Evolutionary conservation across 1,284 basidiomycete genomes (phyloP).

Genomic region (Hypsizygus ulmarius): DNA sequence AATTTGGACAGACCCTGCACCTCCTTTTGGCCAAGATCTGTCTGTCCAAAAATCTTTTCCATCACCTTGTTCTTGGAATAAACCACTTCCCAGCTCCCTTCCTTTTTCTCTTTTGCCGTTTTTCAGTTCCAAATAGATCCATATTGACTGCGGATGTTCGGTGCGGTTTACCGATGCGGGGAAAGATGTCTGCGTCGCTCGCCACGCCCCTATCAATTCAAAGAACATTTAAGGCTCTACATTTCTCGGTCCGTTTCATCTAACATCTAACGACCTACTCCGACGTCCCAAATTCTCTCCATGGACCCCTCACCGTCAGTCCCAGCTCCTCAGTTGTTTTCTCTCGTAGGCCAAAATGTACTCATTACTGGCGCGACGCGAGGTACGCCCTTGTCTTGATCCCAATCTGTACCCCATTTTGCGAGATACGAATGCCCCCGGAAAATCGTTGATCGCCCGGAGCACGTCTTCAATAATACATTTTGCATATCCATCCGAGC

Average conservation of each 20-base stretch:
- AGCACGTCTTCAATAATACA: not conserved
- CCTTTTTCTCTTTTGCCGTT: not conserved
- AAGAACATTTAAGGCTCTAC: slow-evolving; percentile 4
- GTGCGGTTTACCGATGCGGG: slow-evolving; percentile 20
- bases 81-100: slow-evolving; percentile 6
- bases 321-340: slow-evolving; percentile 55
- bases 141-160: slow-evolving; percentile 16
- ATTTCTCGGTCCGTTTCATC: slow-evolving; percentile 1
- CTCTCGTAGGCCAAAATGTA: slow-evolving; percentile 55
- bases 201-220: slow-evolving; percentile 8
- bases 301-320: slow-evolving; percentile 33
- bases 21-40: slow-evolving; percentile 13
- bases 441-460: slow-evolving; percentile 18
- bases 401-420: slow-evolving; percentile 11
- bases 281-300: slow-evolving; percentile 5
- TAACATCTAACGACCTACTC: slow-evolving; percentile 4
- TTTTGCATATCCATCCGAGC: too few relatives aligned
- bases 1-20: slow-evolving; percentile 7
- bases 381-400: slow-evolving; percentile 39
- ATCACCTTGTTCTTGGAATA: slow-evolving; percentile 3
- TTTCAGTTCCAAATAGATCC: not conserved
- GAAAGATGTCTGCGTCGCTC: slow-evolving; percentile 6
- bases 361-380: slow-evolving; percentile 72
- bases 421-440: not conserved
- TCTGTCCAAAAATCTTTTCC: not conserved